Conservation (phyloP, 768 basidiomycete genomes). For the Fomitopsis pulvina region DNA sequence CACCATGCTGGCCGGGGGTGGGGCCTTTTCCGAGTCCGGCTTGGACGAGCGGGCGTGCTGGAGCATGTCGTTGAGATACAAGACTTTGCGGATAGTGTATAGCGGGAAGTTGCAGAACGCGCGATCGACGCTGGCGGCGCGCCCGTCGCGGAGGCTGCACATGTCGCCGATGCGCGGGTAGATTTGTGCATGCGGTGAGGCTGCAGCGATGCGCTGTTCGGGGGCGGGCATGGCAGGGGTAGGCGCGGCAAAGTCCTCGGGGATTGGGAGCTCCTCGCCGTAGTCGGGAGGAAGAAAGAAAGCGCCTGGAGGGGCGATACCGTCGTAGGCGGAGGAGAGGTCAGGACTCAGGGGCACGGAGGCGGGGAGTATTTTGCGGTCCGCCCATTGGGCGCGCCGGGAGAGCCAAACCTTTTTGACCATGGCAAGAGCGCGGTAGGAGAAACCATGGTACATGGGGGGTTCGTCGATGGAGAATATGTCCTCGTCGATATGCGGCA, state of each 20-base stretch:
- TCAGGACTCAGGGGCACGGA: conserved; percentile 2
- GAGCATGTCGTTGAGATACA: conserved; percentile 60
- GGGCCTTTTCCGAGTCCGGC: too few species aligned
- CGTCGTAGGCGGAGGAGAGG: conserved; percentile 14
- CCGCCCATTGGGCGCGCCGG: conserved; percentile 47
- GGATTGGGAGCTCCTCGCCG: too few species aligned
- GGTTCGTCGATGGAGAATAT: conserved; percentile 1
- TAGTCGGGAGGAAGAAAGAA: conserved; percentile 3
- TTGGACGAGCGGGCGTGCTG: conserved; percentile 10
- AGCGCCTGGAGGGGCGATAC: conserved; percentile 10
- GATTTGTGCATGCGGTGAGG: conserved; percentile 23
- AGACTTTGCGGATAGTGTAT: conserved; percentile 61
- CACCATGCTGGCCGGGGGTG: too few species aligned
- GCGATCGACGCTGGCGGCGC: conserved; percentile 49
- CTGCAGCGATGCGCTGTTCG: background rate
- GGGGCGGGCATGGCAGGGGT: background rate
- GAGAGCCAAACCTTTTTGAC: conserved; percentile 58
- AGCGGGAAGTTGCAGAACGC: conserved; percentile 49
- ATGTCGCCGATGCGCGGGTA: conserved; percentile 64
- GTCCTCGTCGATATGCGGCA: background rate
- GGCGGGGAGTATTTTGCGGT: conserved; percentile 13
- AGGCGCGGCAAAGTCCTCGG: background rate
- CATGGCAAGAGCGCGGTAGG: conserved; percentile 51
- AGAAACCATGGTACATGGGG: conserved; percentile 49
- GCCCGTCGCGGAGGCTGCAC: conserved; percentile 49